phyloP scores from a whole-genome alignment of 805 yeast species.

The Kluyveromyces nonfermentans region DNA sequence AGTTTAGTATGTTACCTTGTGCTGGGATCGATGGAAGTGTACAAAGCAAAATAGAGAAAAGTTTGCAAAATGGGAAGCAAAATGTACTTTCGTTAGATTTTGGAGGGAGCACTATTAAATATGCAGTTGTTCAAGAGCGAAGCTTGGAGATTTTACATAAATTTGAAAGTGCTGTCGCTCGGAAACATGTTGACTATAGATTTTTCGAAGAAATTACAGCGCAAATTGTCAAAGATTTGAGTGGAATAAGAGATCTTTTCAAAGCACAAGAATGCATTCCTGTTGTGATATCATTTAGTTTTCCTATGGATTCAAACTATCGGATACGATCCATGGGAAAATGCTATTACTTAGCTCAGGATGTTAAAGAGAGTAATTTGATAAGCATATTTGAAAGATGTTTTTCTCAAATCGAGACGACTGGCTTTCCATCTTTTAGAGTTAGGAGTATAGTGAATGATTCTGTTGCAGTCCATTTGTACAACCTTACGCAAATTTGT shows the following conservation, averaged over 20 bases:
- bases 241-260: background rate
- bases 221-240: constrained; percentile 8
- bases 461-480: constrained; percentile 53
- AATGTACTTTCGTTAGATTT: constrained; percentile 16
- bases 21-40: background rate
- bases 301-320: constrained; percentile 22
- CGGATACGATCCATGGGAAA: constrained; percentile 47
- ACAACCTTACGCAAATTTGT: constrained; percentile 33
- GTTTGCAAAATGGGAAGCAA: no score
- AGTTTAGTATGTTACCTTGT: constrained; percentile 16
- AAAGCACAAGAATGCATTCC: constrained; percentile 3
- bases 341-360: constrained; percentile 42
- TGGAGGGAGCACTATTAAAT: constrained; percentile 23
- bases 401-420: constrained; percentile 9
- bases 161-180: background rate
- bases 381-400: constrained; percentile 33
- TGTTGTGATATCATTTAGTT: constrained; percentile 29
- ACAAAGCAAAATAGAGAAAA: no score
- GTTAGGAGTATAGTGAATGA: constrained; percentile 49
- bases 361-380: constrained; percentile 35
- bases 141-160: constrained; percentile 4
- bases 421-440: constrained; percentile 14
- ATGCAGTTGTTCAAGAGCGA: constrained; percentile 14
- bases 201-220: constrained; percentile 7
- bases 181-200: background rate